Evolutionary conservation across 169 alveolate genomes (phyloP).

Genomic region (Eimeria acervulina): DNA sequence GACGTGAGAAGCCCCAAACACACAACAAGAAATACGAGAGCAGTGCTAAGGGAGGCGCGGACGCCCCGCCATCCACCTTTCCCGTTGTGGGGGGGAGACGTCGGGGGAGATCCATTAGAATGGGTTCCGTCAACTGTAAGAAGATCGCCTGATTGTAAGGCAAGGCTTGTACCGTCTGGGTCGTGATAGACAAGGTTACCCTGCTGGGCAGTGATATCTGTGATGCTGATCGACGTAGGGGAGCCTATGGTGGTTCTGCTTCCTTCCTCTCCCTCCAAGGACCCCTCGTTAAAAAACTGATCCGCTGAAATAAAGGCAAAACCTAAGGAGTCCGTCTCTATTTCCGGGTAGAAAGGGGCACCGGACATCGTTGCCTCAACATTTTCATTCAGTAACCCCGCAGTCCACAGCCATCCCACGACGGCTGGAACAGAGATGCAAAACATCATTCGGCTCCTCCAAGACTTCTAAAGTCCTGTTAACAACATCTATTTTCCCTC

Average conservation of each 20-base stretch:
- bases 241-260: not conserved
- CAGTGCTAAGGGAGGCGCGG: not conserved
- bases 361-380: not conserved
- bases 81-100: not conserved
- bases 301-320: not conserved
- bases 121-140: not conserved
- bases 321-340: not conserved
- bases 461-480: not conserved
- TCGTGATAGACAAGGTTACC: not conserved
- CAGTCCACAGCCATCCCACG: not conserved
- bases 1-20: not conserved
- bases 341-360: not conserved
- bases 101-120: not conserved
- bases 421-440: not conserved
- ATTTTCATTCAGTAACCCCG: not conserved
- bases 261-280: not conserved
- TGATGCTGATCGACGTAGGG: not conserved
- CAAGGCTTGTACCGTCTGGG: not conserved
- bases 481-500: no score
- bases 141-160: not conserved
- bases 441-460: not conserved
- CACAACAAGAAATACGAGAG: not conserved
- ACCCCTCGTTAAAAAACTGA: not conserved
- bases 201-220: not conserved
- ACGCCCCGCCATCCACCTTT: not conserved